phyloP scores from a whole-genome alignment of 2,329 filamentous ascomycete species.

The Metarhizium guizhouense region DNA sequence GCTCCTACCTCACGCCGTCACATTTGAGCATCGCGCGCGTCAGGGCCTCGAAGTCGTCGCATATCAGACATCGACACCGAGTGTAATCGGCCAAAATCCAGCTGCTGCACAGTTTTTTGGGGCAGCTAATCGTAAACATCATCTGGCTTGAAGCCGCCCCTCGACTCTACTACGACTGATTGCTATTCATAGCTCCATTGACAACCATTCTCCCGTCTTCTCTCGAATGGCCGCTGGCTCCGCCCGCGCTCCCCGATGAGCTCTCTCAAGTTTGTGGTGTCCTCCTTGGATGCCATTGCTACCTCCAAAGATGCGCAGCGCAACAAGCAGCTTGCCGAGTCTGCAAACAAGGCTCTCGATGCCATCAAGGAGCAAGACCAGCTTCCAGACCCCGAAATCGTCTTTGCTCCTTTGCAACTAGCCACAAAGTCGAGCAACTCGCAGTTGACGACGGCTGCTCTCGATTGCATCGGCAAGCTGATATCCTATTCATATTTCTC shows the following conservation, averaged over 20 bases:
- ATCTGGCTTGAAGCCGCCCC: neutral
- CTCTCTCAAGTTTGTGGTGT: conserved; percentile 93
- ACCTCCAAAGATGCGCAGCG: conserved; percentile 84
- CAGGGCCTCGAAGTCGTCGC: neutral
- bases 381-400: conserved; percentile 78
- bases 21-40: neutral
- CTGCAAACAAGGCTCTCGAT: conserved; percentile 70
- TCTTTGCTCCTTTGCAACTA: conserved; percentile 84
- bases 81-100: neutral
- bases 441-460: conserved; percentile 75
- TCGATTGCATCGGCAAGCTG: conserved; percentile 97
- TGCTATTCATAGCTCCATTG: neutral
- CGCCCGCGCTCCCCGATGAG: conserved; percentile 58
- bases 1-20: neutral
- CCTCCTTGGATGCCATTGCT: conserved; percentile 84
- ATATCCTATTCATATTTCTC: conserved; percentile 99
- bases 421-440: conserved; percentile 82
- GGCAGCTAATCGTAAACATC: neutral
- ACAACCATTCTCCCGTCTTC: neutral
- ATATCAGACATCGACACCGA: neutral
- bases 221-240: conserved; percentile 36
- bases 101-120: neutral
- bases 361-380: conserved; percentile 82
- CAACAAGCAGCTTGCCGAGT: conserved; percentile 74
- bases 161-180: neutral